Percentiles rank a stretch among this genome's conserved stretches.
These are phyloP conservation scores for Alternaria gansuensis DNA, from an alignment of 2,329 filamentous ascomycete species.

Conservation along the genomic window DNA sequence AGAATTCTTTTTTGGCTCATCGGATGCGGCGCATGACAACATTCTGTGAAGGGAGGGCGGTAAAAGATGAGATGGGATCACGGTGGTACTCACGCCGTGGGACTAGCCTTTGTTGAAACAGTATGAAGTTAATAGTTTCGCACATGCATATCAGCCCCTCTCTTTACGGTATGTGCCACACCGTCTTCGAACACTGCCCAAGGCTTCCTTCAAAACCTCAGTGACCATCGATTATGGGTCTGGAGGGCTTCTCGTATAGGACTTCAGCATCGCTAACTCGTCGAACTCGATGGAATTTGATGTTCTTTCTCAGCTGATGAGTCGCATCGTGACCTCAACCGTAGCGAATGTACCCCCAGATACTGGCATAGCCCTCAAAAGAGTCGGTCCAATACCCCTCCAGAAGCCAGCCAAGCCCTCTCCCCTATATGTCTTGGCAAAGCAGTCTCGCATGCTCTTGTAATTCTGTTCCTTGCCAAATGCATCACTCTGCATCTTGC, in stretches of 20 bases:
- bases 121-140: slow-evolving; percentile 1
- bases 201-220: not conserved
- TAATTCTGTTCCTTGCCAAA: slow-evolving; percentile 78
- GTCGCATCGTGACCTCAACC: slow-evolving; percentile 39
- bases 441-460: slow-evolving; percentile 86
- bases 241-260: not conserved
- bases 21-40: not conserved
- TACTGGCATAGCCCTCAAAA: slow-evolving; percentile 95
- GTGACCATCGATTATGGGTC: not conserved
- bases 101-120: not conserved
- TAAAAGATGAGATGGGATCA: not conserved
- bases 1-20: not conserved
- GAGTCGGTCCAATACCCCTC: slow-evolving; percentile 89
- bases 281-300: not conserved
- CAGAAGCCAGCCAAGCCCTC: slow-evolving; percentile 89
- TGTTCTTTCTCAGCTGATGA: slow-evolving; percentile 26
- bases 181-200: not conserved
- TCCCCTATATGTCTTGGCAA: slow-evolving; percentile 78
- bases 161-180: not conserved
- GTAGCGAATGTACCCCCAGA: slow-evolving; percentile 97
- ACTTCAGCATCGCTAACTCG: not conserved
- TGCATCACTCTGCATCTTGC: slow-evolving; percentile 98
- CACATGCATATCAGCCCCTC: not conserved
- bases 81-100: not conserved
- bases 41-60: not conserved